Evolutionary conservation across 2,329 filamentous ascomycete genomes (phyloP).

Genomic region (Monilinia fructigena): DNA sequence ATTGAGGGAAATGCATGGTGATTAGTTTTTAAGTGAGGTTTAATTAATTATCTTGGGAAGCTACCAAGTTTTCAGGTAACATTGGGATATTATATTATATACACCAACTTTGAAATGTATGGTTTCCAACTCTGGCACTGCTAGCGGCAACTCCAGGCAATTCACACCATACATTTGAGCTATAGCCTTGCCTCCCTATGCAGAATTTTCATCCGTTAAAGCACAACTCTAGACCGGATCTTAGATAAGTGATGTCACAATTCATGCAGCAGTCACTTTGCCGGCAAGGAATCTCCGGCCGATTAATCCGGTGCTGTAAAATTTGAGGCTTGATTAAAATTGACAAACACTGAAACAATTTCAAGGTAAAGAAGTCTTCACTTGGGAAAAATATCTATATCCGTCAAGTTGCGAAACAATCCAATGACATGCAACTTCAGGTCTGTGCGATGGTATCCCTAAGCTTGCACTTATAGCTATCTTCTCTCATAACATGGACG

Average conservation of each 20-base stretch:
- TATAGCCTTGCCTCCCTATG: no score
- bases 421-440: background rate
- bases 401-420: background rate
- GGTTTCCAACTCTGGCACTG: background rate
- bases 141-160: background rate
- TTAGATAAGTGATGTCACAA: background rate
- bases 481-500: background rate
- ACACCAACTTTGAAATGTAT: background rate
- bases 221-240: background rate
- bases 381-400: constrained; percentile 6
- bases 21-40: background rate
- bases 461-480: background rate
- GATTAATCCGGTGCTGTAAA: background rate
- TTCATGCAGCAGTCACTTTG: background rate
- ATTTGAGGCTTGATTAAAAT: background rate
- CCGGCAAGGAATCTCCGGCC: background rate
- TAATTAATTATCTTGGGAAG: background rate
- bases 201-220: background rate
- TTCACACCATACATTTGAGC: background rate
- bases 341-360: background rate
- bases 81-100: background rate
- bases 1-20: background rate
- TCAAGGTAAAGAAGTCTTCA: background rate
- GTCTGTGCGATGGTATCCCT: background rate
- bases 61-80: background rate